Conservation (phyloP, 2,329 filamentous ascomycete genomes). For the Trichoderma harzianum region DNA sequence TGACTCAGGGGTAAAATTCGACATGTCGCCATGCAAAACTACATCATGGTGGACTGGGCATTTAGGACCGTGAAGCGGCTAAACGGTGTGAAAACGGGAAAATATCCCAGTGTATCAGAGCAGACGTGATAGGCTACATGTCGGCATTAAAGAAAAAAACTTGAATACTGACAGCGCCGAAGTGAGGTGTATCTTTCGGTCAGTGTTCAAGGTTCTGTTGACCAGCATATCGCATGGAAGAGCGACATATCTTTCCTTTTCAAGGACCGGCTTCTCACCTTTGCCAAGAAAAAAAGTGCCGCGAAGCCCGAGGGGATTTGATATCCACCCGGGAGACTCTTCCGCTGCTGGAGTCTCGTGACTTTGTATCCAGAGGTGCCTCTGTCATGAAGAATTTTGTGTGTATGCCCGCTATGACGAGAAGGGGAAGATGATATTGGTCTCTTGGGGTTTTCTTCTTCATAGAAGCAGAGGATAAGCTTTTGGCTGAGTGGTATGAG, state of each 20-base stretch:
- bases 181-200: neutral
- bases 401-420: neutral
- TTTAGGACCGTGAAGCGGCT: neutral
- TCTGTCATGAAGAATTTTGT: neutral
- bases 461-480: no score
- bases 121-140: neutral
- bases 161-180: neutral
- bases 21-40: neutral
- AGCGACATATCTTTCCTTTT: neutral
- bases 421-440: neutral
- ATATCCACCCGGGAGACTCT: neutral
- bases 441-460: neutral
- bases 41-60: neutral
- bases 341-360: neutral
- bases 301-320: neutral
- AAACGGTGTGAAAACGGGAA: neutral
- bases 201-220: neutral
- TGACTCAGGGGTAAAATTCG: slow-evolving; percentile 8
- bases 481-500: neutral
- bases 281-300: neutral
- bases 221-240: neutral
- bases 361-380: neutral
- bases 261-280: neutral
- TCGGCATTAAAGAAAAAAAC: neutral
- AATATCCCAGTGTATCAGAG: neutral